Percentiles rank a stretch among this genome's conserved stretches.
Evolutionary conservation across 1,284 basidiomycete genomes (phyloP).

Genomic region (Coniferiporia sulphurascens): DNA sequence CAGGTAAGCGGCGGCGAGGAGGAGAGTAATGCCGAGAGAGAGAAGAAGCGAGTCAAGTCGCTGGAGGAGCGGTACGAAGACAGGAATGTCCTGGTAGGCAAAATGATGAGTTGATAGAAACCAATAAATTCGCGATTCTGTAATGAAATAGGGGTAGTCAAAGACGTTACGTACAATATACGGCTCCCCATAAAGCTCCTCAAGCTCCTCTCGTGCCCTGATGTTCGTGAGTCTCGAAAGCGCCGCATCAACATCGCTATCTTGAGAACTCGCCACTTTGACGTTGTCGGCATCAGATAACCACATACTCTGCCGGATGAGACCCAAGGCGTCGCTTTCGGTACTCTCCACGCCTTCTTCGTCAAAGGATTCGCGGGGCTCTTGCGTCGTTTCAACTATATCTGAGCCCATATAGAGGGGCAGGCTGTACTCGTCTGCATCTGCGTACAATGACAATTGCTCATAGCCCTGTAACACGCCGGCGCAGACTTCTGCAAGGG

Average conservation of each 20-base stretch:
- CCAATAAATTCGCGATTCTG: background rate
- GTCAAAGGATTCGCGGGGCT: conserved; percentile 15
- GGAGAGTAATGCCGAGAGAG: conserved; percentile 59
- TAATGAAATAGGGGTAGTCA: background rate
- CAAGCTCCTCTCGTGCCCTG: conserved; percentile 65
- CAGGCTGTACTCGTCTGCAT: conserved; percentile 32
- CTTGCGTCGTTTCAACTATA: conserved; percentile 33
- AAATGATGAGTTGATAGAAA: background rate
- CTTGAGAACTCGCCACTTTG: background rate
- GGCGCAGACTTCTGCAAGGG: conserved; percentile 56
- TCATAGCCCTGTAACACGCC: conserved; percentile 66
- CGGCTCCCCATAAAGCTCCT: conserved; percentile 69
- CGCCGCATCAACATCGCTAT: conserved; percentile 45
- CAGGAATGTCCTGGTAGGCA: conserved; percentile 55
- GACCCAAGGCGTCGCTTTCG: background rate
- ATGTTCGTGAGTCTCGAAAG: conserved; percentile 45
- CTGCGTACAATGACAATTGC: conserved; percentile 57
- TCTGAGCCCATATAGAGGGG: conserved; percentile 38
- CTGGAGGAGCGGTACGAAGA: conserved; percentile 69
- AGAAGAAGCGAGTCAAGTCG: conserved; percentile 66
- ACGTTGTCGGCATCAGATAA: background rate
- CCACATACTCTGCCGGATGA: background rate
- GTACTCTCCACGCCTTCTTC: background rate
- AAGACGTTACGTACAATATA: conserved; percentile 50
- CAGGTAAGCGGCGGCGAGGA: conserved; percentile 59